Base-by-base conservation (phyloP, 345 rosid genomes). In the Citrus sp. region DNA sequence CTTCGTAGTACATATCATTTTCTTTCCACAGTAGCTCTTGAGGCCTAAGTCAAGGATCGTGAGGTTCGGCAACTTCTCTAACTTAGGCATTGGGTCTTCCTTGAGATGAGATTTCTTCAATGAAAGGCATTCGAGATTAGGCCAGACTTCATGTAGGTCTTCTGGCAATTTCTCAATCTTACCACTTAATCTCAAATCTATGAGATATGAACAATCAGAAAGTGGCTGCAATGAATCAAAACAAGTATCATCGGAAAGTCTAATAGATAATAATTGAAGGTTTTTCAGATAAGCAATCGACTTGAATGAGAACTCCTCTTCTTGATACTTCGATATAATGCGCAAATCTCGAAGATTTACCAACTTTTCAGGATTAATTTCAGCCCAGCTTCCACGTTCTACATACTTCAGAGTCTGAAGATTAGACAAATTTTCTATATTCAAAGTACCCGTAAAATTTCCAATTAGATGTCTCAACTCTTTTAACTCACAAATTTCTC, bases 401-500 rank as follows among this genome's bases (percentile, higher is more conserved):
- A 25, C 37, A 27, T 38, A 8, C 37, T 74, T 74, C 51, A 73
- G 49, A 34, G 76, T 73, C 30, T 5, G 76, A 58, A 73, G 76
- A 27, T 54, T 70, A 16, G 16, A 8, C 61, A 70, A 18, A 28
- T 19, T 54, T 4, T 70, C 73, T 27, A 70, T 70, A 8, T 0
- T 12, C 38, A 70, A 19, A 28, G 4, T 13, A 0, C 74, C 74
- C 4, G 1, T 1, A 21, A 72, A 72, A 12, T 5, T 0, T 58
- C 76, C 65, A 5, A 56, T 22, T 24, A 58, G 9, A 72, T 74
- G 77, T 38, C 67, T 74, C 19, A 74, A 74, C 18, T 24, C 35
- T 7, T 59, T 19, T 10, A 74, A 18, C 56, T 60, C 10, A 3
- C 3, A 59, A 61, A 74, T 34, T 24, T 74, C 56, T 37, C 2